Percentiles rank a stretch among this genome's conserved stretches.
Conservation (phyloP, 148 eudicot genomes). For the Rhododendron ovatum region DNA sequence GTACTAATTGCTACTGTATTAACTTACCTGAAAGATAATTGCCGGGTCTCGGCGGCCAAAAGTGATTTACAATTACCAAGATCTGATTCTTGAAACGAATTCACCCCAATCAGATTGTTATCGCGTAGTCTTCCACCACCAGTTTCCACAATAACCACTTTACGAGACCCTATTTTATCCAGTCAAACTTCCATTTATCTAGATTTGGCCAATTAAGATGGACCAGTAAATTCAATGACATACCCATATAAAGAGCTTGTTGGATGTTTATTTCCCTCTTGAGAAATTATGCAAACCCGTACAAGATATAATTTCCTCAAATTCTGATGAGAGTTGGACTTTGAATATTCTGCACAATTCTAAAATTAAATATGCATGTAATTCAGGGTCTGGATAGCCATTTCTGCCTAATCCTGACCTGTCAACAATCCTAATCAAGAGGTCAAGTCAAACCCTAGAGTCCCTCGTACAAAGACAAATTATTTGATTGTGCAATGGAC, state of each 20-base stretch:
- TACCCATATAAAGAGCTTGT: not conserved
- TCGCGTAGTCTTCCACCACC: not conserved
- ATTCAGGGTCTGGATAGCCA: not conserved
- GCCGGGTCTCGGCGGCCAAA: not conserved
- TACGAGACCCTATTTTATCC: not conserved
- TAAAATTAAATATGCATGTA: not conserved
- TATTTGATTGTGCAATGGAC: constrained; percentile 2
- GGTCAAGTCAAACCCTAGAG: not conserved
- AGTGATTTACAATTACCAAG: not conserved
- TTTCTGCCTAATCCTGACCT: not conserved
- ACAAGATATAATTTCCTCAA: no score
- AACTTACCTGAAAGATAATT: not conserved
- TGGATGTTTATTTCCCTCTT: not conserved
- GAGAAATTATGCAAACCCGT: not conserved
- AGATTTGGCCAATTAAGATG: not conserved
- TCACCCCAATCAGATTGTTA: not conserved
- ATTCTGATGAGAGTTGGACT: not conserved
- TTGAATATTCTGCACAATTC: not conserved
- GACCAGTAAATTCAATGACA: not conserved
- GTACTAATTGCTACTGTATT: not conserved
- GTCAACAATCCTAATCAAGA: not conserved
- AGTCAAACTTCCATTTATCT: not conserved
- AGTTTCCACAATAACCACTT: not conserved
- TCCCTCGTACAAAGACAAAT: not conserved
- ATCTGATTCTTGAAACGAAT: not conserved